Conservation (phyloP, 441 rosid species). For the Codiaeum variegatum region DNA sequence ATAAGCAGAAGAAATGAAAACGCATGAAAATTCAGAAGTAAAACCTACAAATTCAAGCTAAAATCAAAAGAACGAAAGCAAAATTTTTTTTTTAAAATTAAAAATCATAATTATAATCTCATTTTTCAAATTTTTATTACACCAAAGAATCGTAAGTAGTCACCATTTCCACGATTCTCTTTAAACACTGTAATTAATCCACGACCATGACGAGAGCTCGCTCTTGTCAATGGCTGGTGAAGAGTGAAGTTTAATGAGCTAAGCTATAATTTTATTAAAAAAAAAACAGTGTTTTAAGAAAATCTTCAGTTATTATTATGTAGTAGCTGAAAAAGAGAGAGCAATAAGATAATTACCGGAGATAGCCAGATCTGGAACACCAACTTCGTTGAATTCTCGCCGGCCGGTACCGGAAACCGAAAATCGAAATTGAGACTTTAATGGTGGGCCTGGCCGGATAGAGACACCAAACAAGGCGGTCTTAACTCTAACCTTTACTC, state of each 20-base stretch:
- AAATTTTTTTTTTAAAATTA: no score
- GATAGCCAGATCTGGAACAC: slow-evolving; percentile 28
- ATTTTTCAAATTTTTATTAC: not conserved
- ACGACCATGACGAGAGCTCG: not conserved
- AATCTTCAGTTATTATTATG: not conserved
- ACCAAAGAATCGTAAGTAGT: not conserved
- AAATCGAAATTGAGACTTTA: slow-evolving; percentile 17
- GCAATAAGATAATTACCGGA: slow-evolving; percentile 16
- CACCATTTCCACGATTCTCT: slow-evolving; percentile 9
- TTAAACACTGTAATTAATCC: not conserved
- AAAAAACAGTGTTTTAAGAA: not conserved
- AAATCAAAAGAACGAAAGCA: not conserved
- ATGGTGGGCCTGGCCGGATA: slow-evolving; percentile 2
- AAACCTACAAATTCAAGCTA: not conserved
- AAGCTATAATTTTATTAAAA: no score
- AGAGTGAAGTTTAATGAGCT: not conserved
- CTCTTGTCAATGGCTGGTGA: not conserved
- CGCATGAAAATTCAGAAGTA: not conserved
- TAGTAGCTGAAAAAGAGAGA: not conserved
- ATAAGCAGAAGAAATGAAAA: not conserved
- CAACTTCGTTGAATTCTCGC: not conserved
- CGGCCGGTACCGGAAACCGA: slow-evolving; percentile 7
- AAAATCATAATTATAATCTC: not conserved
- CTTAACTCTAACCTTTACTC: slow-evolving; percentile 1
- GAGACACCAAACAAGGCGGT: slow-evolving; percentile 12